A percentile compares a stretch with the other conserved stretches of the same genome.
Conservation (phyloP, 2,329 filamentous ascomycete species). For the Chrysosporium keratinophilum region DNA sequence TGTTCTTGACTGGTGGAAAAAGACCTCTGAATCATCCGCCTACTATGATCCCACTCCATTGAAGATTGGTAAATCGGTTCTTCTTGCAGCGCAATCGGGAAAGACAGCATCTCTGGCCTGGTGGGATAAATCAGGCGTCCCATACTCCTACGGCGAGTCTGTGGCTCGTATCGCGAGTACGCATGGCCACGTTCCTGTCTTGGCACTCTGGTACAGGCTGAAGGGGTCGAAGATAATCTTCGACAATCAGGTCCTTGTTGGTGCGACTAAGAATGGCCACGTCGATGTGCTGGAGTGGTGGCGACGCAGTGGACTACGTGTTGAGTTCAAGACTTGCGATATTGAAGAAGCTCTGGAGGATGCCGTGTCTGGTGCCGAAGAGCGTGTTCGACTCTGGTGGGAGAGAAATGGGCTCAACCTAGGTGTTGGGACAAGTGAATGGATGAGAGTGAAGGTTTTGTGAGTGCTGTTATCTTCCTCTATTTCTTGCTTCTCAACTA, state of each 20-base stretch:
- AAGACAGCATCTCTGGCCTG: conserved; percentile 67
- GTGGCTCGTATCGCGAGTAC: conserved; percentile 76
- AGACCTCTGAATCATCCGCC: conserved; percentile 52
- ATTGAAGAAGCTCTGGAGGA: conserved; percentile 93
- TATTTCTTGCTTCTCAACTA: neutral
- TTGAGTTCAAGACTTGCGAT: conserved; percentile 90
- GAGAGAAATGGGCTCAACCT: conserved; percentile 70
- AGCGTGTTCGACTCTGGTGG: conserved; percentile 76
- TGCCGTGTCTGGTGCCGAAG: conserved; percentile 60
- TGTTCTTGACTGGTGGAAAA: conserved; percentile 89
- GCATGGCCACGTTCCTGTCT: conserved; percentile 71
- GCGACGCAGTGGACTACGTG: conserved; percentile 59
- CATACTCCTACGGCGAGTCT: conserved; percentile 67
- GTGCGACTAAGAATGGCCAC: conserved; percentile 78
- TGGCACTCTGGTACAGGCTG: conserved; percentile 70
- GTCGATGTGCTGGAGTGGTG: conserved; percentile 85
- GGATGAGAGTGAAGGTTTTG: conserved; percentile 73
- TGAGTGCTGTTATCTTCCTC: conserved; percentile 25
- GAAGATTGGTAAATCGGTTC: conserved; percentile 73
- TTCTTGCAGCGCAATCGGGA: conserved; percentile 74
- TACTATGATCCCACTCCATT: conserved; percentile 45
- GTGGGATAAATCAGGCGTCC: conserved; percentile 76
- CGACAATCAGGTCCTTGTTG: conserved; percentile 72
- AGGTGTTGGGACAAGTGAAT: conserved; percentile 72
- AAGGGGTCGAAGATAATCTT: conserved; percentile 70